phyloP scores from a whole-genome alignment of 2,329 filamentous ascomycete genomes.

The Bimuria novae-zelandiae region DNA sequence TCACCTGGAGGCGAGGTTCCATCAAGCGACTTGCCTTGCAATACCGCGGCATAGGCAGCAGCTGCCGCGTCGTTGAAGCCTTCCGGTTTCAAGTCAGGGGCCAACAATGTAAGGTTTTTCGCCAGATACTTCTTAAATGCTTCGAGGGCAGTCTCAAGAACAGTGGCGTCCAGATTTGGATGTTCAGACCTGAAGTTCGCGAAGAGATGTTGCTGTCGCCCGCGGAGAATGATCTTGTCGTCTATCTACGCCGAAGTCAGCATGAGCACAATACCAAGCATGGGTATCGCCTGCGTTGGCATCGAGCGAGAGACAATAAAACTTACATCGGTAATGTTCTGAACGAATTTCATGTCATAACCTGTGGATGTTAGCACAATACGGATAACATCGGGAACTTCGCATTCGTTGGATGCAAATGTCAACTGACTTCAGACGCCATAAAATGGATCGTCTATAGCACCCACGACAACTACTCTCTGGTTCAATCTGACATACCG shows the following conservation, averaged over 20 bases:
- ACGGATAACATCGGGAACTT: too few species aligned
- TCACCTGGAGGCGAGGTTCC: conserved; percentile 66
- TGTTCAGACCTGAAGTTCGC: conserved; percentile 65
- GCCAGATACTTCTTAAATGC: conserved; percentile 64
- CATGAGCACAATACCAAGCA: too few species aligned
- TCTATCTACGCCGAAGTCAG: conserved; percentile 17
- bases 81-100: conserved; percentile 50
- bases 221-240: conserved; percentile 65
- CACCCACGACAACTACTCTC: too few species aligned
- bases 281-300: too few species aligned
- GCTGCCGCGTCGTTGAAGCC: conserved; percentile 55
- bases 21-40: conserved; percentile 60
- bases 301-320: too few species aligned
- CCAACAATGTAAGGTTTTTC: conserved; percentile 67
- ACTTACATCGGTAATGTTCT: conserved; percentile 77
- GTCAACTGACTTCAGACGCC: too few species aligned
- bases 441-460: too few species aligned
- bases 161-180: conserved; percentile 46
- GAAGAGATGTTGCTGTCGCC: conserved; percentile 79
- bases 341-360: conserved; percentile 75
- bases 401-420: too few species aligned
- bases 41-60: conserved; percentile 58
- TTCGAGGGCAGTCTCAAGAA: conserved; percentile 54
- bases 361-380: conserved; percentile 70
- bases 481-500: too few species aligned